phyloP scores from a whole-genome alignment of 2,329 filamentous ascomycete genomes.

The Clathrospora elynae region DNA sequence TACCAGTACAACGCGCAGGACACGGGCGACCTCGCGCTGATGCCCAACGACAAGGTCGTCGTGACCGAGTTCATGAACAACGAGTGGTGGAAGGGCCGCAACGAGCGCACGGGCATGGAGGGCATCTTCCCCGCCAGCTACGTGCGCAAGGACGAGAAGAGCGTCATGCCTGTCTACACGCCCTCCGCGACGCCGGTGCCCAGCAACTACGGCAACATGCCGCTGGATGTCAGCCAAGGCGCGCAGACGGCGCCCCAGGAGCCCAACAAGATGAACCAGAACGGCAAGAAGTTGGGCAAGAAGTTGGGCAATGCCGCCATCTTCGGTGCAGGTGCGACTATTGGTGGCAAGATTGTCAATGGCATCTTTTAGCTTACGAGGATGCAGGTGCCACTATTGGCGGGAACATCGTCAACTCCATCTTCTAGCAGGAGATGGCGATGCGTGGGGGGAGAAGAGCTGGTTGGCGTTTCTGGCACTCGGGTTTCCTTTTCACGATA shows the following conservation, averaged over 20 bases:
- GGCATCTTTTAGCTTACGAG: slow-evolving; percentile 72
- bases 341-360: slow-evolving; percentile 89
- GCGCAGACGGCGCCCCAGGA: slow-evolving; percentile 52
- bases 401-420: slow-evolving; percentile 72
- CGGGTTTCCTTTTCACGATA: background rate
- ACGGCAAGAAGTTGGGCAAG: slow-evolving; percentile 95
- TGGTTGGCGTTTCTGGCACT: slow-evolving; percentile 8
- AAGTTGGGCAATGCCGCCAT: slow-evolving; percentile 86
- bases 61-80: slow-evolving; percentile 94
- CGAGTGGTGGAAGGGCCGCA: slow-evolving; percentile 95
- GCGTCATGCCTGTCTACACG: slow-evolving; percentile 47
- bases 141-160: slow-evolving; percentile 72
- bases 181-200: slow-evolving; percentile 47
- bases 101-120: slow-evolving; percentile 79
- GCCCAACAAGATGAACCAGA: slow-evolving; percentile 69
- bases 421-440: slow-evolving; percentile 21
- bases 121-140: slow-evolving; percentile 97
- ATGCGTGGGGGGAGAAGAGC: background rate
- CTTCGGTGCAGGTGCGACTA: slow-evolving; percentile 89
- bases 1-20: slow-evolving; percentile 84
- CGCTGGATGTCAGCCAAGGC: slow-evolving; percentile 73
- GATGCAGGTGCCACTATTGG: slow-evolving; percentile 84
- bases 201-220: slow-evolving; percentile 72
- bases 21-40: slow-evolving; percentile 78
- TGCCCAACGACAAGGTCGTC: slow-evolving; percentile 77